phyloP scores from a whole-genome alignment of 2,329 filamentous ascomycete genomes.

The Monosporascus sp. region DNA sequence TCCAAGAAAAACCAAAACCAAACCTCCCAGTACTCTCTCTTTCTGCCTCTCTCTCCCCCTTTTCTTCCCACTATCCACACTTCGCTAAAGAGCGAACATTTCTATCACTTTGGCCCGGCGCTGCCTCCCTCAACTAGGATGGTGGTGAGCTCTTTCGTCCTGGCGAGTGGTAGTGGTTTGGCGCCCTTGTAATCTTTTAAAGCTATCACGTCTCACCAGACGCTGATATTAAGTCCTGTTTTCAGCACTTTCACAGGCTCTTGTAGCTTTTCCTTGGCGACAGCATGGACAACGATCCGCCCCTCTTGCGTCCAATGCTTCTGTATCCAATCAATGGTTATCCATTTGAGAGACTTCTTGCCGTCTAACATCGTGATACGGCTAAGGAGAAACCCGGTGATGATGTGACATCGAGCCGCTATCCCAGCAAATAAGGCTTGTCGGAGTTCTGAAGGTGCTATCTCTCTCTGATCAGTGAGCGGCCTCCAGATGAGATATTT shows the following conservation, averaged over 20 bases:
- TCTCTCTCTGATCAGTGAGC: background rate
- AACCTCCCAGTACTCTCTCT: no score
- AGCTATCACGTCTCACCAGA: background rate
- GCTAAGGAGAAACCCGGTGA: background rate
- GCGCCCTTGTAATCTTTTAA: background rate
- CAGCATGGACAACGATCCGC: background rate
- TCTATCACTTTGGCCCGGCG: no score
- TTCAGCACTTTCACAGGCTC: background rate
- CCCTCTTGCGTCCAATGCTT: background rate
- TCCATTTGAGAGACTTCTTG: background rate
- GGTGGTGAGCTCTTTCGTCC: background rate
- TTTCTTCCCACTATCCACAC: no score
- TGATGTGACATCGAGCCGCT: background rate
- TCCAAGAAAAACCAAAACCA: no score
- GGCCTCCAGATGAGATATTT: background rate
- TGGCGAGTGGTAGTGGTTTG: background rate
- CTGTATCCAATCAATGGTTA: background rate
- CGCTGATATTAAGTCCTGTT: background rate
- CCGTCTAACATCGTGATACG: background rate
- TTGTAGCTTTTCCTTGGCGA: background rate
- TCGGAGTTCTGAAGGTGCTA: background rate
- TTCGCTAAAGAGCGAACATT: no score
- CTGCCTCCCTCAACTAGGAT: no score
- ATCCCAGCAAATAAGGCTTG: background rate
- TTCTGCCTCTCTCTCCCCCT: no score